A percentile compares a stretch with the other conserved stretches of the same genome.
Evolutionary conservation across 2,329 filamentous ascomycete genomes (phyloP).

Genomic region (Aspergillus sergii): DNA sequence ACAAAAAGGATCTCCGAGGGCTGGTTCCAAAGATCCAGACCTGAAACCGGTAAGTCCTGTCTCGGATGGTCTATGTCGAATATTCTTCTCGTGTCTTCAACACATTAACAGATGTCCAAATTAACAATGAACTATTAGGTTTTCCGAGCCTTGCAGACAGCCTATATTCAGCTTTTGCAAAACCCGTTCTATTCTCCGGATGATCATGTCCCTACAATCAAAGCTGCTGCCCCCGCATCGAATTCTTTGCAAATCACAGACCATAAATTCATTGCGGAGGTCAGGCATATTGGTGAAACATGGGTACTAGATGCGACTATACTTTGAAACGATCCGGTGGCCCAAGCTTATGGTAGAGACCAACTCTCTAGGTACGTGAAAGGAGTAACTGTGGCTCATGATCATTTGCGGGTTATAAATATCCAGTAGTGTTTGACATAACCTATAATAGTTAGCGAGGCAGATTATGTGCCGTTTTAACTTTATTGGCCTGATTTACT

Average conservation of each 20-base stretch:
- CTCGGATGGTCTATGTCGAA: not conserved
- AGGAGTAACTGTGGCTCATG: not conserved
- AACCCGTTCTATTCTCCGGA: constrained; percentile 96
- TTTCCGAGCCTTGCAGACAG: constrained; percentile 89
- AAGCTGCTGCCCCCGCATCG: constrained; percentile 44
- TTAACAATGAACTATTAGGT: constrained; percentile 52
- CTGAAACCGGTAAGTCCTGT: constrained; percentile 68
- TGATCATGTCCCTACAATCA: constrained; percentile 67
- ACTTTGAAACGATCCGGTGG: not conserved
- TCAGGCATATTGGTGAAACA: constrained; percentile 79
- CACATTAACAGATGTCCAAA: not conserved
- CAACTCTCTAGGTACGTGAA: not conserved
- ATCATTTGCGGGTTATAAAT: not conserved
- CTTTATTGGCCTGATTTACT: not conserved
- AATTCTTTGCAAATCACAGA: constrained; percentile 73
- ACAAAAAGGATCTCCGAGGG: constrained; percentile 44
- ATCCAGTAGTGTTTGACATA: not conserved
- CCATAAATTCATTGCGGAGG: constrained; percentile 75
- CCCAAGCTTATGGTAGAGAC: not conserved
- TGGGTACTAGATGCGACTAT: constrained; percentile 73
- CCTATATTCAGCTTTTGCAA: constrained; percentile 83
- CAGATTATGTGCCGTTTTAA: not conserved
- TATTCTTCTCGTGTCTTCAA: not conserved
- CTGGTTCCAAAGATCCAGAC: constrained; percentile 81
- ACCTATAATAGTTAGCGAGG: not conserved